Base-by-base conservation (phyloP, 2,329 filamentous ascomycete species). In the Colletotrichum tanaceti region DNA sequence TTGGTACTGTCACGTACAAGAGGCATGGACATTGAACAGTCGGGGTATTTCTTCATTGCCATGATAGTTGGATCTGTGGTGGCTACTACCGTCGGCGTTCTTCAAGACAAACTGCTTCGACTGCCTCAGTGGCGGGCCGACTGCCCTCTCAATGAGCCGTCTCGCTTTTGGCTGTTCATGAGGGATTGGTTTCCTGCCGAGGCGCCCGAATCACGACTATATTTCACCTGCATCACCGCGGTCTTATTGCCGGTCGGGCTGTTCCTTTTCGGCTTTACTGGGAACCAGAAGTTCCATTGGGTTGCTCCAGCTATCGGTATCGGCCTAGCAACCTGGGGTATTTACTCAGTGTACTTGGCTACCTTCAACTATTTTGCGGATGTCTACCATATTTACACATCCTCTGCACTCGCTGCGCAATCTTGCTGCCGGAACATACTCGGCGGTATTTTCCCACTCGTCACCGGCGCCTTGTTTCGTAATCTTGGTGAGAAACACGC, bases 291-390 rank as follows among this genome's bases (percentile, higher is more conserved):
- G 0, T 84, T 90, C 1, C 91, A 88, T 71, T 95, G 92, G 92
- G 90, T 93, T 63, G 87, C 88, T 0, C 92, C 93, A 0, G 80
- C 89, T 0, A 79, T 95, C 3, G 91, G 89, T 0, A 84, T 97
- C 41, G 88, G 85, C 0, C 87, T 93, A 68, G 90, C 93, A 0
- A 95, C 92, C 0, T 92, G 95, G 83, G 91, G 94, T 35, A 97
- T 98, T 72, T 95, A 93, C 77, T 90, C 89, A 47, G 89, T 98
- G 43, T 97, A 97, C 75, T 85, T 98, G 1, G 91, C 94, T 3
- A 92, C 93, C 0, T 97, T 98, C 82, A 98, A 98, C 77, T 98
- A 97, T 73, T 85, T 98, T 1, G 93, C 94, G 22, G 94, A 98
- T 76, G 91, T 90, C 1, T 98, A 97, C 78, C 91, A 94, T 75